A percentile compares a stretch with the other conserved stretches of the same genome.
phyloP scores from a whole-genome alignment of 192 early-diverging fungal genomes.

The Coemansia sp. region DNA sequence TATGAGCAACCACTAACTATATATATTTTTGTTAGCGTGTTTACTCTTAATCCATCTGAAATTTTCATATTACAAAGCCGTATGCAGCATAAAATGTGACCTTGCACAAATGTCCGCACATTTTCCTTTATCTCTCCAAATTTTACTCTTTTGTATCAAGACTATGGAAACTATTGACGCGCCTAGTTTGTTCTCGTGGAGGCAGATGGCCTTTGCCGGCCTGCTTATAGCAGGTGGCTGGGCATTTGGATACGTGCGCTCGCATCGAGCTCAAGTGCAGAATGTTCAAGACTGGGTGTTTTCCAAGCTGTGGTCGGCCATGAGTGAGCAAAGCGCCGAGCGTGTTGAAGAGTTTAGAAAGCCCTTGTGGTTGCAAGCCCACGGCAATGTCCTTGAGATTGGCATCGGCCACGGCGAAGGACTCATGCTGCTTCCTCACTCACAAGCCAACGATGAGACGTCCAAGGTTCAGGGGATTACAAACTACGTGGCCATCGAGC shows the following conservation, averaged over 20 bases:
- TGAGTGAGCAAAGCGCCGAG: conserved; percentile 9
- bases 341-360: conserved; percentile 16
- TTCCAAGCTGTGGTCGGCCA: conserved; percentile 26
- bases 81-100: too few relatives aligned
- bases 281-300: conserved; percentile 31
- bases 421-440: conserved; percentile 11
- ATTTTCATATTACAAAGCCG: too few relatives aligned
- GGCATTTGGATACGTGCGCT: background rate
- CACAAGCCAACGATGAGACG: background rate
- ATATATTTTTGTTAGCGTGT: too few relatives aligned
- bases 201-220: background rate
- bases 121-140: background rate
- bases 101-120: too few relatives aligned
- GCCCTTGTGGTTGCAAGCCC: conserved; percentile 33
- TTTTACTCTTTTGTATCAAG: background rate
- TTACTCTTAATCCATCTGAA: too few relatives aligned
- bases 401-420: conserved; percentile 37
- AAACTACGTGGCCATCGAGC: conserved; percentile 31
- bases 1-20: too few relatives aligned
- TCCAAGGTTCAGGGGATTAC: conserved; percentile 1
- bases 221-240: background rate
- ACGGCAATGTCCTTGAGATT: conserved; percentile 38
- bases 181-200: conserved; percentile 1
- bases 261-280: background rate
- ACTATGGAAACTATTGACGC: background rate